Evolutionary conservation across 1,284 basidiomycete genomes (phyloP), one percentile per base, ranked within the genome.

Genomic region (Rhodotorula sp.): DNA sequence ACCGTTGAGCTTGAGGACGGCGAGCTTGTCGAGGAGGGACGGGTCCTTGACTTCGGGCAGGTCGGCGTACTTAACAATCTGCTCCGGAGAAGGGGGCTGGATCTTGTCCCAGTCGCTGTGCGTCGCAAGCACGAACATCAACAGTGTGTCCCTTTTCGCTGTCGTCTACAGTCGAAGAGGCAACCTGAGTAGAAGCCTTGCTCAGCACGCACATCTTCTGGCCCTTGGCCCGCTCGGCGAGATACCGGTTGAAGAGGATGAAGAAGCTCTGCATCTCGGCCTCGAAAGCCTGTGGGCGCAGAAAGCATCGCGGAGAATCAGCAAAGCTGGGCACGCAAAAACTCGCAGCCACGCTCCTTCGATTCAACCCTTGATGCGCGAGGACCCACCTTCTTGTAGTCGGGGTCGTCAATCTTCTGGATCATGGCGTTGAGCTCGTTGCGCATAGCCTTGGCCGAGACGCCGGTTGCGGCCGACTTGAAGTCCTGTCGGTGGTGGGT

Each of bases 201-300:
- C 5, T 29, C 8, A 18, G 69, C 58, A 86, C 91, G 80, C 81
- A 97, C 95, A 99, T 89, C 84, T 95, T 93, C 80, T 92, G 88
- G 80, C 89, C 92, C 86, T 97, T 91, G 67, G 97, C 96, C 78
- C 93, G 91, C 83, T 98, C 94, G 43, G 90, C 85, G 78, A 99
- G 89, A 85, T 96, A 99, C 76, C 97, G 92, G 81, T 94, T 98
- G 86, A 99, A 99, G 80, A 99, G 92, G 82, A 90, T 90, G 88
- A 98, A 99, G 87, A 99, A 99, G 72, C 91, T 90, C 81, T 96
- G 91, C 97, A 99, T 99, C 85, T 99, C 94, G 59, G 90, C 91
- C 82, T 97, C 93, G 84, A 99, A 98, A 26, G 91, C 90, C 92
- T 76, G 54, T 39, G 46, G 31, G n/a, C 16, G 29, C 18, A 26